A percentile compares a stretch with the other conserved stretches of the same genome.
Evolutionary conservation across 1,284 basidiomycete genomes (phyloP).

Genomic region (Fomitiporia mediterranea): DNA sequence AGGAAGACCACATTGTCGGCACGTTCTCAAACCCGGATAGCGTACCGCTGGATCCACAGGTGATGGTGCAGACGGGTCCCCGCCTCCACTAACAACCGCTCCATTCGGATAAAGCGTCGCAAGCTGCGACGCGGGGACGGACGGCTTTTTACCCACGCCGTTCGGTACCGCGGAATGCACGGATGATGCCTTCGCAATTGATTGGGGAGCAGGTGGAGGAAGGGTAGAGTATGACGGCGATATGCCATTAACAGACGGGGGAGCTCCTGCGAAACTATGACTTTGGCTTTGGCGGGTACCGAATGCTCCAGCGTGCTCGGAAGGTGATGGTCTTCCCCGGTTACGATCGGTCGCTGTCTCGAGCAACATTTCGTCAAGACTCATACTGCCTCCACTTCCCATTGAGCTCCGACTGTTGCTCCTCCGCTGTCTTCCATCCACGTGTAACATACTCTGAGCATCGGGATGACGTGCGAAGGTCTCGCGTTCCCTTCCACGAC

Average conservation of each 20-base stretch:
- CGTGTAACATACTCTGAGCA: neutral
- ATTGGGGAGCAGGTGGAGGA: neutral
- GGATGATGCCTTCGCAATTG: neutral
- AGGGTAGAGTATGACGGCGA: neutral
- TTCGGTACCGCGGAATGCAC: neutral
- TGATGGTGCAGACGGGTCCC: neutral
- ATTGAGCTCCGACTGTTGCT: conserved; percentile 25
- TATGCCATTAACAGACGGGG: conserved; percentile 53
- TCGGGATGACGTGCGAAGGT: neutral
- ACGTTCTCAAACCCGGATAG: conserved; percentile 67
- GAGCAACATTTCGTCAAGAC: conserved; percentile 59
- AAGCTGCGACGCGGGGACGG: conserved; percentile 16
- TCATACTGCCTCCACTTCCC: conserved; percentile 28
- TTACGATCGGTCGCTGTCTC: conserved; percentile 41
- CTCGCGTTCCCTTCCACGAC: conserved; percentile 7
- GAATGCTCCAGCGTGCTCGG: conserved; percentile 23
- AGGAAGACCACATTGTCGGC: conserved; percentile 63
- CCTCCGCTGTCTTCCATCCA: conserved; percentile 1
- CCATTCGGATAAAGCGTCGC: conserved; percentile 18
- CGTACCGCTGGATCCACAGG: conserved; percentile 25
- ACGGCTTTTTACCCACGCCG: neutral
- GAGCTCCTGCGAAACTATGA: conserved; percentile 59
- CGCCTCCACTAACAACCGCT: conserved; percentile 17
- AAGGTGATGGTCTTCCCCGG: neutral
- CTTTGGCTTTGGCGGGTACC: conserved; percentile 35